phyloP scores from a whole-genome alignment of 768 basidiomycete species.

The Boletus vinaceobasis region DNA sequence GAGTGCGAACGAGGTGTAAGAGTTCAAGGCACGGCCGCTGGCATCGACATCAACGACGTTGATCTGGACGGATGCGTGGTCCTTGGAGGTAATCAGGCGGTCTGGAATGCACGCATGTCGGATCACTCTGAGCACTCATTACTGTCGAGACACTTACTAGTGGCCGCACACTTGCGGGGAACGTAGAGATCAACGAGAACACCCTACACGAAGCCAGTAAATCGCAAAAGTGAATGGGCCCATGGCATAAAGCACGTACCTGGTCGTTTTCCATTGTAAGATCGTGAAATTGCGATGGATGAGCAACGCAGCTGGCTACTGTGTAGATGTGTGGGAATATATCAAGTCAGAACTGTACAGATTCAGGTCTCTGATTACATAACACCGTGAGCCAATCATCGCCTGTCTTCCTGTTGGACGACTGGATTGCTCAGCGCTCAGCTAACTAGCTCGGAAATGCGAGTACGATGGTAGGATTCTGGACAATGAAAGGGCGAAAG shows the following conservation, averaged over 20 bases:
- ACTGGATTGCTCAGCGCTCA: slow-evolving; percentile 2
- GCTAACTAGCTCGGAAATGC: neutral
- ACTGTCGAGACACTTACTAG: slow-evolving; percentile 59
- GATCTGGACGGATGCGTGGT: slow-evolving; percentile 98
- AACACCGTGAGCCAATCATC: neutral
- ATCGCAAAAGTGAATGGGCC: neutral
- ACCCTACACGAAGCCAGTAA: slow-evolving; percentile 52
- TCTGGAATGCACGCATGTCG: slow-evolving; percentile 44
- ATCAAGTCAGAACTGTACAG: slow-evolving; percentile 33
- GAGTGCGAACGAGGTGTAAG: slow-evolving; percentile 89
- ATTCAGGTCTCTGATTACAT: slow-evolving; percentile 3
- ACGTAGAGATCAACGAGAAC: slow-evolving; percentile 99
- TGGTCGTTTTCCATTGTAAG: slow-evolving; percentile 87
- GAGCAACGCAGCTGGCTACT: neutral
- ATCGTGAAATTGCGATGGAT: slow-evolving; percentile 8
- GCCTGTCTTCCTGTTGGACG: no score
- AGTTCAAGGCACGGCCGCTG: slow-evolving; percentile 72
- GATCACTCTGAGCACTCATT: neutral
- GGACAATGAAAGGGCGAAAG: neutral
- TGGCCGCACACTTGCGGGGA: slow-evolving; percentile 98
- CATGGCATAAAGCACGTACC: slow-evolving; percentile 41
- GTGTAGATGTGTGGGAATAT: slow-evolving; percentile 27
- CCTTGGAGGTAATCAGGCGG: slow-evolving; percentile 98
- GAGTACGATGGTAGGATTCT: neutral
- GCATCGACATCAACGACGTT: slow-evolving; percentile 93